Conservation (phyloP, 371 early-diverging fungal species). For the Rhizopus microsporus region DNA sequence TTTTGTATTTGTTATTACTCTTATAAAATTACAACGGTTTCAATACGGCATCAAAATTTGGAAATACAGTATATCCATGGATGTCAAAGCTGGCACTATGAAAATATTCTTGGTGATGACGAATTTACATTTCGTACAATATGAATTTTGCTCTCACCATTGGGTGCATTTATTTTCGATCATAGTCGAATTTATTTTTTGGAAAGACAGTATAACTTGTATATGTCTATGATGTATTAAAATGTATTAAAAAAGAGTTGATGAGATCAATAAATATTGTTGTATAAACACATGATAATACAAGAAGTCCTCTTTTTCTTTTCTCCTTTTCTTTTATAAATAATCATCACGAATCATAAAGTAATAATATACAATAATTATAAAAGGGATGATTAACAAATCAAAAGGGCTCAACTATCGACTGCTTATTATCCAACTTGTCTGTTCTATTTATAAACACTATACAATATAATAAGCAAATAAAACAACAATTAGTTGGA, state of each 20-base stretch:
- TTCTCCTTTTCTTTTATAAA: neutral
- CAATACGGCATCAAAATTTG: no score
- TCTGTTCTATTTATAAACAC: constrained; percentile 20
- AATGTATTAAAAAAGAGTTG: neutral
- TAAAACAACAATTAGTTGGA: constrained; percentile 37
- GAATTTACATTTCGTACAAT: no score
- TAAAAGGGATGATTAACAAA: neutral
- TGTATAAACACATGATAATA: neutral
- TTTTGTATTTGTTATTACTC: no score
- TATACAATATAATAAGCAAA: constrained; percentile 25
- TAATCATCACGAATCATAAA: neutral
- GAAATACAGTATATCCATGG: no score
- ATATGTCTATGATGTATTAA: neutral
- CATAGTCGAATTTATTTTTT: no score
- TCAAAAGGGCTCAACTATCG: neutral
- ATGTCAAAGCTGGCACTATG: no score
- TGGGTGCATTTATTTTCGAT: no score
- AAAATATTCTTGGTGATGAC: no score
- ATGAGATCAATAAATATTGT: neutral
- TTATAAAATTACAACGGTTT: no score
- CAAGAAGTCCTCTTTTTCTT: neutral
- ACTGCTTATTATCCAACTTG: constrained; percentile 20
- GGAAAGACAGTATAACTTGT: no score
- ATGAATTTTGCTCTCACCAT: no score
- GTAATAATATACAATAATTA: neutral